phyloP scores from a whole-genome alignment of 2,329 filamentous ascomycete genomes.

The Aureobasidium sp. region DNA sequence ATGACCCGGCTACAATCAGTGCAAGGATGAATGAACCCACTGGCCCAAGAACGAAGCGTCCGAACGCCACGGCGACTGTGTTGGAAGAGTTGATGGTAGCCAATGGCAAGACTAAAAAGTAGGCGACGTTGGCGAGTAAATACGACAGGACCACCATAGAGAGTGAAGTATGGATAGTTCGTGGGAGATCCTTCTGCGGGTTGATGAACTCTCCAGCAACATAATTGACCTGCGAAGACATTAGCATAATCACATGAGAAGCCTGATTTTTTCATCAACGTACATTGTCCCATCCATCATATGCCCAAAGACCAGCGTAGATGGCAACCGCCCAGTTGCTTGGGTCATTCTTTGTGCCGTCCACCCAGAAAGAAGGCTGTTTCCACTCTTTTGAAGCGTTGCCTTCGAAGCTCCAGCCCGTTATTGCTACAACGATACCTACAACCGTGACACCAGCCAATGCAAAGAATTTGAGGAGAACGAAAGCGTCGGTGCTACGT shows the following conservation, averaged over 20 bases:
- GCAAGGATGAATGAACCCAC: slow-evolving; percentile 76
- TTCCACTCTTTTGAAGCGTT: slow-evolving; percentile 80
- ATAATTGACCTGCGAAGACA: slow-evolving; percentile 68
- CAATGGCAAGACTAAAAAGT: slow-evolving; percentile 85
- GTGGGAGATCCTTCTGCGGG: slow-evolving; percentile 77
- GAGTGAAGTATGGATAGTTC: slow-evolving; percentile 94
- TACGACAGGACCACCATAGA: slow-evolving; percentile 87
- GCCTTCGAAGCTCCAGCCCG: slow-evolving; percentile 70
- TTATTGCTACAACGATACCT: slow-evolving; percentile 81
- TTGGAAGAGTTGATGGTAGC: slow-evolving; percentile 76
- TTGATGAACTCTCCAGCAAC: slow-evolving; percentile 96
- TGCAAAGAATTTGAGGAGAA: slow-evolving; percentile 94
- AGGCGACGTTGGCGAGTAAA: slow-evolving; percentile 81
- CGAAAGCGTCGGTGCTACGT: slow-evolving; percentile 80
- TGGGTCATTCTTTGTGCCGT: slow-evolving; percentile 67
- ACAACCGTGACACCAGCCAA: slow-evolving; percentile 77
- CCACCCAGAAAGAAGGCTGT: slow-evolving; percentile 69
- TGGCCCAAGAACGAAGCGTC: slow-evolving; percentile 78
- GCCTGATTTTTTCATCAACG: slow-evolving; percentile 27
- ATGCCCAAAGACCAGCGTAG: slow-evolving; percentile 95
- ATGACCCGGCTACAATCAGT: slow-evolving; percentile 80
- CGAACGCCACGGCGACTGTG: slow-evolving; percentile 93
- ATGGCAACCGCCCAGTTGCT: slow-evolving; percentile 89
- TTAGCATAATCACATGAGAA: background rate
- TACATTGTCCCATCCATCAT: slow-evolving; percentile 98